These are phyloP conservation scores for Marasmius oreades DNA, from an alignment of 1,284 basidiomycete genomes.

Conservation along the genomic window DNA sequence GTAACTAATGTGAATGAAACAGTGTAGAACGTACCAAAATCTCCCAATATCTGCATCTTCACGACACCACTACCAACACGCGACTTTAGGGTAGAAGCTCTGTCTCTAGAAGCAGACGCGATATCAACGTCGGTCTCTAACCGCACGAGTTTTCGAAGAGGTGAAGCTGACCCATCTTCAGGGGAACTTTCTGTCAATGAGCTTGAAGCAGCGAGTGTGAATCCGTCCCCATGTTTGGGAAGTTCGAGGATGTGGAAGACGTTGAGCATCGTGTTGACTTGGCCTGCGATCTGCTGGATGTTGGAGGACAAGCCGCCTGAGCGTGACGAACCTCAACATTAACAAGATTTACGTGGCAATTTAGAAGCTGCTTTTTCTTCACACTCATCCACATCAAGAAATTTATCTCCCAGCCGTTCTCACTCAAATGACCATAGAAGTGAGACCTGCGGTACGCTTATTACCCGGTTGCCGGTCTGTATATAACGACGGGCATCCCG, in stretches of 20 bases:
- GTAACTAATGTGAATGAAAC: neutral
- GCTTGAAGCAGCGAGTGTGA: constrained; percentile 36
- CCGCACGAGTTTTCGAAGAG: constrained; percentile 64
- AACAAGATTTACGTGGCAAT: too few species aligned
- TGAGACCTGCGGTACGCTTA: too few species aligned
- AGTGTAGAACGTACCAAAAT: neutral
- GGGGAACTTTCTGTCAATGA: constrained; percentile 20
- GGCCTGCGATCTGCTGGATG: neutral
- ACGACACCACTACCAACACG: neutral
- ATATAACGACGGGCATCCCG: too few species aligned
- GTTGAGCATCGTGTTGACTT: constrained; percentile 22
- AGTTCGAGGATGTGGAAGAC: constrained; percentile 44
- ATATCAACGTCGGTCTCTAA: constrained; percentile 60
- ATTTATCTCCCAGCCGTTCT: too few species aligned
- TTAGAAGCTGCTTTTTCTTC: too few species aligned
- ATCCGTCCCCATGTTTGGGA: constrained; percentile 51
- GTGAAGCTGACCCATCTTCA: constrained; percentile 49
- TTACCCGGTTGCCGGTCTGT: too few species aligned
- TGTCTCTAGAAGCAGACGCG: constrained; percentile 57
- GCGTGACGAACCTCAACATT: too few species aligned
- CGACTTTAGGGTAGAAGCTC: constrained; percentile 17
- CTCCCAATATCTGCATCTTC: neutral
- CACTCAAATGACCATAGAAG: too few species aligned
- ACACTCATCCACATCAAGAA: too few species aligned
- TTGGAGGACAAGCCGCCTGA: too few species aligned